phyloP scores from a whole-genome alignment of 2,329 filamentous ascomycete species.

The Monosporascus sp. region DNA sequence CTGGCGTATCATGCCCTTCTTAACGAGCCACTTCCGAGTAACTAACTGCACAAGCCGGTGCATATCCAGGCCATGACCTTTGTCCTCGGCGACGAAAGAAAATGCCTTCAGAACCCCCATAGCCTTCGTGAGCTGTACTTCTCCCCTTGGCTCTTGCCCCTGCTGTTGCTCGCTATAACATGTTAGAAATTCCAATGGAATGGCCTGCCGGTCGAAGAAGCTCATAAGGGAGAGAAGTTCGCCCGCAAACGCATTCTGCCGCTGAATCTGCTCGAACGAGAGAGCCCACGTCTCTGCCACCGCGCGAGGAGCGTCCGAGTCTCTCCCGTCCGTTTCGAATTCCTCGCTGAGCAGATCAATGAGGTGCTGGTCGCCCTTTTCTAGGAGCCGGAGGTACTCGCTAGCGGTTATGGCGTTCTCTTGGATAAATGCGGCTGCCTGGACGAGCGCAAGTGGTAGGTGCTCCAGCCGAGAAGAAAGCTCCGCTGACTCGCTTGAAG shows the following conservation, averaged over 20 bases:
- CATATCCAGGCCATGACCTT: slow-evolving; percentile 31
- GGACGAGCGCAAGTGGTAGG: slow-evolving; percentile 29
- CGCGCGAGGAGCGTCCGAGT: slow-evolving; percentile 31
- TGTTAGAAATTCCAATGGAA: too few species aligned
- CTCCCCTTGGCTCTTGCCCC: neutral
- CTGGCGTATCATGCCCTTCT: slow-evolving; percentile 16
- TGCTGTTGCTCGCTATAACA: slow-evolving; percentile 29
- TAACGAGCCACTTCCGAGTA: slow-evolving; percentile 29
- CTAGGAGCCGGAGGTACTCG: slow-evolving; percentile 34
- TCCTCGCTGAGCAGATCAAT: slow-evolving; percentile 24
- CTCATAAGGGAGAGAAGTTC: slow-evolving; percentile 41
- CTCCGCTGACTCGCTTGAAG: slow-evolving; percentile 8
- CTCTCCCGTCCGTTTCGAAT: slow-evolving; percentile 26
- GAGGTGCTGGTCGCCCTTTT: slow-evolving; percentile 24
- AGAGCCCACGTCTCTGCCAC: slow-evolving; percentile 23
- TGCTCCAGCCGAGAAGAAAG: slow-evolving; percentile 24
- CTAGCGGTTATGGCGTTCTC: slow-evolving; percentile 20
- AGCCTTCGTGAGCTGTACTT: slow-evolving; percentile 20
- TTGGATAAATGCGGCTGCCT: slow-evolving; percentile 30
- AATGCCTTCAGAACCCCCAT: slow-evolving; percentile 30
- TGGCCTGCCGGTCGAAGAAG: slow-evolving; percentile 38
- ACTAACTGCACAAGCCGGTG: slow-evolving; percentile 37
- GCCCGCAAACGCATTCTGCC: slow-evolving; percentile 28
- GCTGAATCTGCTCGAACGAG: slow-evolving; percentile 31
- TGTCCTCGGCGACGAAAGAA: slow-evolving; percentile 27